Base-by-base conservation (phyloP, 2,329 filamentous ascomycete genomes). In the Cephalotrichum gorgonifer region DNA sequence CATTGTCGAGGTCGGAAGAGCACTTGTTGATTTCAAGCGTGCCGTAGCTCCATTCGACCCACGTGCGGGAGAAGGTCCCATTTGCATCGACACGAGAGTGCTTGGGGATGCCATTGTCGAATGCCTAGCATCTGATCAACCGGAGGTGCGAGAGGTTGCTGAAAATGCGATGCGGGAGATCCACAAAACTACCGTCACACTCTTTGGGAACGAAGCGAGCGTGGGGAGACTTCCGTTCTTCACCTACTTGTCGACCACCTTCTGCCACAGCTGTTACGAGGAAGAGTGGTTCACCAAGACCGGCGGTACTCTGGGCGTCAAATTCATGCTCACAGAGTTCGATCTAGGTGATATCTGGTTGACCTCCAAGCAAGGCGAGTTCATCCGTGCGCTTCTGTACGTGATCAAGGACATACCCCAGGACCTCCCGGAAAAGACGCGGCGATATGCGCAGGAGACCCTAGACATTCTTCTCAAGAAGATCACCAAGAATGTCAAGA, bases 251-350 rank as follows among this genome's bases (percentile, higher is more conserved):
- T 84, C 85, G 35, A 85, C 81, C 52, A 83, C 83, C 1, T 95
- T 97, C 62, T 93, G 88, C 57, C 93, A 98, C 62, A 89, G 88
- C 55, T 98, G 93, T 63, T 90, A 96, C 58, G 89, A 93, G 58
- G 91, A 98, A 63, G 93, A 98, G 59, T 99, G 94, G 93, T 98
- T 95, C 61, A 90, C 90, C 47, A 98, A 99, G 67, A 86, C 89
- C 33, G 93, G 91, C 44, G 93, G 93, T 35, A 90, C 86, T 48
- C 70, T 91, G 20, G 94, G 94, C 49, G 96, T 99, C 58, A 85
- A 87, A 59, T 83, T 94, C 50, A 71, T 98, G 51, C 83, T 91
- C 28, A 91, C 87, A 2, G 85, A 91, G 56, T 72, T 97, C 49
- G 83, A 91, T 48, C 75, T 98, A 43, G 88, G 88, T 39, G 86